Conservation (phyloP, 108 stramenopile species). For the Cyclotella sp. region DNA sequence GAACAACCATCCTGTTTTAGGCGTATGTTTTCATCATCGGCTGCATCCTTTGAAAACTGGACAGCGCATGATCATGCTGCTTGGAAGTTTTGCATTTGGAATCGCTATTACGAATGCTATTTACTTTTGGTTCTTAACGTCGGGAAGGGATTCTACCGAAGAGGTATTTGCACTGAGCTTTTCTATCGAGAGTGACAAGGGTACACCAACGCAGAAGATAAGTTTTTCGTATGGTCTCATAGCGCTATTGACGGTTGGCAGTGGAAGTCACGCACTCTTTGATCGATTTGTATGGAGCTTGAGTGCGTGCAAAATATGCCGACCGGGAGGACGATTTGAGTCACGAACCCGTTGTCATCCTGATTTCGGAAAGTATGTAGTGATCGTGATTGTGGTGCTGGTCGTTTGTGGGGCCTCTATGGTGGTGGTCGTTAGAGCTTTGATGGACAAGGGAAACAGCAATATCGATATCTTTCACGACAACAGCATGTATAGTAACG, state of each 20-base stretch:
- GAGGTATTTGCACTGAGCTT: constrained; percentile 31
- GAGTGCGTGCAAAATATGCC: constrained; percentile 69
- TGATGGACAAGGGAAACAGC: constrained; percentile 28
- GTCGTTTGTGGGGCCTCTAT: constrained; percentile 52
- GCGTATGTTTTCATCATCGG: constrained; percentile 39
- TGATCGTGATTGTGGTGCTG: constrained; percentile 39
- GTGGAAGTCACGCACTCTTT: constrained; percentile 63
- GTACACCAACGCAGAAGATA: background rate
- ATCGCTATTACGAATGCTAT: constrained; percentile 36
- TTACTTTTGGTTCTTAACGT: constrained; percentile 51
- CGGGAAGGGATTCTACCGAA: constrained; percentile 16
- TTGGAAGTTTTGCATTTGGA: constrained; percentile 45
- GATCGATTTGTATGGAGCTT: constrained; percentile 71
- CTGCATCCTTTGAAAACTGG: constrained; percentile 32
- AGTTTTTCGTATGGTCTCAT: constrained; percentile 53
- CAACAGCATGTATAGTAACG: background rate
- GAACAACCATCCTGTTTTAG: constrained; percentile 40
- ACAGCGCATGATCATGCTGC: constrained; percentile 23
- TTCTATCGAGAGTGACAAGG: constrained; percentile 16
- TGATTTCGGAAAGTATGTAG: constrained; percentile 46
- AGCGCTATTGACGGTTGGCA: constrained; percentile 71
- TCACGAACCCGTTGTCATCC: constrained; percentile 18
- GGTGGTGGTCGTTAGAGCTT: constrained; percentile 59
- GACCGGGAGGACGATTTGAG: constrained; percentile 34
- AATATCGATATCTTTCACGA: constrained; percentile 10